phyloP scores from a whole-genome alignment of 257 asterid genomes.

The Primulina huaijiensis region DNA sequence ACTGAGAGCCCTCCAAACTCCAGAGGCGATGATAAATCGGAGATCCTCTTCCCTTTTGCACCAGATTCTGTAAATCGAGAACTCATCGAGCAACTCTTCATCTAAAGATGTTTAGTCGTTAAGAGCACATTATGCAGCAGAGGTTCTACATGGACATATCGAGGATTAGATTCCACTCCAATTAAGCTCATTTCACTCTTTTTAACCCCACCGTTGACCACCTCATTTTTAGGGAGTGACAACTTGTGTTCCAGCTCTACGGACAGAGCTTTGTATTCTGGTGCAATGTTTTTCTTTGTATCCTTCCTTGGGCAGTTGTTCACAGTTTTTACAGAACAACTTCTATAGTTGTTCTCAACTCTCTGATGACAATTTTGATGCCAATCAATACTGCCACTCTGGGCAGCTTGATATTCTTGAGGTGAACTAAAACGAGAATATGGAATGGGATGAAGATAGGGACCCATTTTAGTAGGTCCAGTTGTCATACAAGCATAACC shows the following conservation, averaged over 20 bases:
- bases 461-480: slow-evolving; percentile 37
- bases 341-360: slow-evolving; percentile 30
- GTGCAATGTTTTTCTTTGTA: slow-evolving; percentile 26
- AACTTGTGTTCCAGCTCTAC: slow-evolving; percentile 28
- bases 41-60: neutral
- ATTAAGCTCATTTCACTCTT: slow-evolving; percentile 29
- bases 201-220: slow-evolving; percentile 27
- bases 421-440: slow-evolving; percentile 34
- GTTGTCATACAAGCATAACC: slow-evolving; percentile 33
- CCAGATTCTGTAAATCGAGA: neutral
- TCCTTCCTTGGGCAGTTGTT: slow-evolving; percentile 38
- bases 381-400: slow-evolving; percentile 31
- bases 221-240: slow-evolving; percentile 28
- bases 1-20: slow-evolving; percentile 37
- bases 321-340: slow-evolving; percentile 27
- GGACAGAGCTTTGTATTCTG: slow-evolving; percentile 34
- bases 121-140: slow-evolving; percentile 40
- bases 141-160: slow-evolving; percentile 33
- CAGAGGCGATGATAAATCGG: slow-evolving; percentile 31
- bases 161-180: slow-evolving; percentile 29
- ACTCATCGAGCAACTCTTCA: neutral
- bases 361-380: slow-evolving; percentile 35
- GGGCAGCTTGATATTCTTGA: slow-evolving; percentile 37
- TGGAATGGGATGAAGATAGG: slow-evolving; percentile 28
- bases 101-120: slow-evolving; percentile 31